Evolutionary conservation across 257 asterid genomes (phyloP).

Genomic region (Solanum piurae): DNA sequence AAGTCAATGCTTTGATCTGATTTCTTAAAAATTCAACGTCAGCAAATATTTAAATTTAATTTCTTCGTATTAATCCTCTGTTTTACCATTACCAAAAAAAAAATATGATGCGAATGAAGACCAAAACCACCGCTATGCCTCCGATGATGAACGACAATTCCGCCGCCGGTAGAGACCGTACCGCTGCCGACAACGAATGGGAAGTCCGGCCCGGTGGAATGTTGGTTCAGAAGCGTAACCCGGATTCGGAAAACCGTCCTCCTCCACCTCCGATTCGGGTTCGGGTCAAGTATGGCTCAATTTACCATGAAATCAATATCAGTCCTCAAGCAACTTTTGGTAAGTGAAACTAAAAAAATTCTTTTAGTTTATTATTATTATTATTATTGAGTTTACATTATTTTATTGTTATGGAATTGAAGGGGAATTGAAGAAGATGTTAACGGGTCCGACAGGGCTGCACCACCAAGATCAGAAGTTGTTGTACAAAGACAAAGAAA

Average conservation of each 20-base stretch:
- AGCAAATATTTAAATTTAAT: not conserved
- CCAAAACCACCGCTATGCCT: not conserved
- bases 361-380: not conserved
- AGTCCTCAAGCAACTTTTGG: slow-evolving; percentile 80
- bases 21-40: not conserved
- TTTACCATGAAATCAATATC: slow-evolving; percentile 58
- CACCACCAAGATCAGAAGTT: slow-evolving; percentile 91
- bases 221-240: slow-evolving; percentile 72
- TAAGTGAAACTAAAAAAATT: slow-evolving; percentile 1
- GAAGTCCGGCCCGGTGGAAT: slow-evolving; percentile 91
- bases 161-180: not conserved
- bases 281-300: slow-evolving; percentile 69
- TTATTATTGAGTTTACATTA: not conserved
- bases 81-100: not conserved
- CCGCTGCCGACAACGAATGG: slow-evolving; percentile 28
- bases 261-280: slow-evolving; percentile 76
- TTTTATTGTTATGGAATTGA: not conserved
- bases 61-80: not conserved
- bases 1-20: slow-evolving; percentile 12
- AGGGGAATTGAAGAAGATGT: slow-evolving; percentile 90
- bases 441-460: slow-evolving; percentile 74
- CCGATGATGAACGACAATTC: slow-evolving; percentile 20
- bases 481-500: slow-evolving; percentile 63
- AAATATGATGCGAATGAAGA: slow-evolving; percentile 66
- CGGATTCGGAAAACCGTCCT: slow-evolving; percentile 35